Percentiles rank a stretch among this genome's conserved stretches.
These are phyloP conservation scores for Pichia kluyveri DNA, from an alignment of 805 yeast genomes.

Conservation along the genomic window DNA sequence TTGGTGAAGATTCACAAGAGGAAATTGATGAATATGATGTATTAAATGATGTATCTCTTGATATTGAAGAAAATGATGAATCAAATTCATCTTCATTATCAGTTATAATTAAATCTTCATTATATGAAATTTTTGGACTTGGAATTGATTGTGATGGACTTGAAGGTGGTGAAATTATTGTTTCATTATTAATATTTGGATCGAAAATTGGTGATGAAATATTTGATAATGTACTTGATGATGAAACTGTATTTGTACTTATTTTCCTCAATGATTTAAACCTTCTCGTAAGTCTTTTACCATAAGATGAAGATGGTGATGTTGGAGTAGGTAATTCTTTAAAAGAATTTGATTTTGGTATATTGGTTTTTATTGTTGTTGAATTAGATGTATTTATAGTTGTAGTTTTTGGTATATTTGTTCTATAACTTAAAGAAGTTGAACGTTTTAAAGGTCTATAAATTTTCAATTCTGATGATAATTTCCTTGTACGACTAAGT, in stretches of 20 bases:
- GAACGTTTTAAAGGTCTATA: slow-evolving; percentile 24
- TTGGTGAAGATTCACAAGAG: slow-evolving; percentile 1
- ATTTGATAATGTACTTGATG: not conserved
- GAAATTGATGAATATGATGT: not conserved
- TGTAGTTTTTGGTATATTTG: not conserved
- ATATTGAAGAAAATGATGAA: slow-evolving; percentile 2
- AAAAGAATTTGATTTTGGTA: not conserved
- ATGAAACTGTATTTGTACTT: not conserved
- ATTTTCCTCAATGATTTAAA: slow-evolving; percentile 1
- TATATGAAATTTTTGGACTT: not conserved
- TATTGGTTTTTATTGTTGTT: slow-evolving; percentile 11
- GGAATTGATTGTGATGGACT: not conserved
- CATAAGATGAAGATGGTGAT: slow-evolving; percentile 7
- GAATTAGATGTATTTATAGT: not conserved
- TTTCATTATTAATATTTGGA: too few relatives aligned
- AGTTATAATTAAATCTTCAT: not conserved
- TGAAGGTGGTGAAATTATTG: too few relatives aligned
- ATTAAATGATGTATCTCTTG: slow-evolving; percentile 4
- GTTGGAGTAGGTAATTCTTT: slow-evolving; percentile 4
- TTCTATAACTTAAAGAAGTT: slow-evolving; percentile 18
- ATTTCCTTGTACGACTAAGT: slow-evolving; percentile 6
- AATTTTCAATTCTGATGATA: slow-evolving; percentile 5
- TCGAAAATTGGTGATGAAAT: not conserved
- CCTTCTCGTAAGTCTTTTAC: slow-evolving; percentile 2
- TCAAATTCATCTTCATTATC: slow-evolving; percentile 3